Conservation (phyloP, 2,329 filamentous ascomycete species). For the Botrytis elliptica region DNA sequence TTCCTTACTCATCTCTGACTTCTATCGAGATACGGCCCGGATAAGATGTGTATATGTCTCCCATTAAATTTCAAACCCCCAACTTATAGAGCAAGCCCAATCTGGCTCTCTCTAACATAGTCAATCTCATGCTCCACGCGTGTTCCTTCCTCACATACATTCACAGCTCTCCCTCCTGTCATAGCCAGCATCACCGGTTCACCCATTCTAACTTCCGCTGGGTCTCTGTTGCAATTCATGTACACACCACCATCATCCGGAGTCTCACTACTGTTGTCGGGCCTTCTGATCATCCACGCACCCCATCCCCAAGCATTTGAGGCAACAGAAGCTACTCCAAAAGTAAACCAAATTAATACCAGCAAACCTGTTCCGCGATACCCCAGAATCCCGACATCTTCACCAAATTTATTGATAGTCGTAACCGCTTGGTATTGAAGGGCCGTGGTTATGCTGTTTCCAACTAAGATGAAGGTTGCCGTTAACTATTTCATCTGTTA, state of each 20-base stretch:
- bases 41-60: not conserved
- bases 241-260: not conserved
- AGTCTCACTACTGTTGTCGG: not conserved
- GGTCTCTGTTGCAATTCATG: not conserved
- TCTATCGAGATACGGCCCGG: too few species aligned
- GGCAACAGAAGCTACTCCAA: constrained; percentile 5
- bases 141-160: too few species aligned
- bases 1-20: not conserved
- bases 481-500: not conserved
- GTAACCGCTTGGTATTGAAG: not conserved
- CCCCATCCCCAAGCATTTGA: not conserved
- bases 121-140: not conserved
- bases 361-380: not conserved
- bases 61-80: too few species aligned
- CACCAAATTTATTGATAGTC: not conserved
- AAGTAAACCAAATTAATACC: constrained; percentile 5
- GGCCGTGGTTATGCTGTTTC: not conserved
- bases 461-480: not conserved
- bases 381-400: not conserved
- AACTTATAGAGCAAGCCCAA: not conserved
- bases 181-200: not conserved
- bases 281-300: not conserved
- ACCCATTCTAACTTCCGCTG: accelerated
- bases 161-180: not conserved
- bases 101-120: not conserved